Evolutionary conservation across 2,329 filamentous ascomycete species (phyloP), one percentile per base, ranked within the genome.

Genomic region (Biscogniauxia sp.): DNA sequence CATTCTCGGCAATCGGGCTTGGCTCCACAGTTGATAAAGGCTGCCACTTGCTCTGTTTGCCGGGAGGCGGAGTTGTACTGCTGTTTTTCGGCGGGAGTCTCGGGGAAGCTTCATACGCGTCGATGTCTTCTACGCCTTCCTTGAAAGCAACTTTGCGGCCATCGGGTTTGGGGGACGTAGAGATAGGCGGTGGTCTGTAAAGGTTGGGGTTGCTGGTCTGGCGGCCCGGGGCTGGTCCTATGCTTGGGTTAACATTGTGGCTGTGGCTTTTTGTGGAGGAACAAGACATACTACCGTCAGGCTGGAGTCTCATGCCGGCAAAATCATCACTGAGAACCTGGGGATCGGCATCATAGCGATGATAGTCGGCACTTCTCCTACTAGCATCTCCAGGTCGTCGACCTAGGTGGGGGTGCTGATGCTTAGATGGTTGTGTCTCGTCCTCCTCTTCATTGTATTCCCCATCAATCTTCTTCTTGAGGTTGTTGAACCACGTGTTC

Each of bases 31-130:
- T 84, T 13, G 93, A 92, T 68, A 99, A 80, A 9, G 95, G 94
- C 76, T 99, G 94, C 95, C 95, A 99, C 79, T 99, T 99, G 84
- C 93, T 97, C 53, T 85, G 77, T 78, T 93, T 95, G 66, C 82
- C 80, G n/a, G 79, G 74, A 23, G 69, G 70, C 51, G 77, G 72
- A 20, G 73, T 73, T 37, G 77, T 71, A 28, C 74, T 70, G 62
- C 67, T 76, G 72, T 82, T 86, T 76, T 82, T 87, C 66, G 79
- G 80, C 26, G 76, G 81, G 56, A 79, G 78, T 73, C 73, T 81
- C 32, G 88, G 84, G 55, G 87, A 87, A 11, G 84, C 80, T 60
- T 88, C 85, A 73, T 96, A 95, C 61, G 90, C 87, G 68, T 89
- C 81, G 57, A 97, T 93, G 71, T 97, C 92, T 69, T 96, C 91